phyloP scores from a whole-genome alignment of 164 flowering plant genomes.

The Chimonanthus praecox region DNA sequence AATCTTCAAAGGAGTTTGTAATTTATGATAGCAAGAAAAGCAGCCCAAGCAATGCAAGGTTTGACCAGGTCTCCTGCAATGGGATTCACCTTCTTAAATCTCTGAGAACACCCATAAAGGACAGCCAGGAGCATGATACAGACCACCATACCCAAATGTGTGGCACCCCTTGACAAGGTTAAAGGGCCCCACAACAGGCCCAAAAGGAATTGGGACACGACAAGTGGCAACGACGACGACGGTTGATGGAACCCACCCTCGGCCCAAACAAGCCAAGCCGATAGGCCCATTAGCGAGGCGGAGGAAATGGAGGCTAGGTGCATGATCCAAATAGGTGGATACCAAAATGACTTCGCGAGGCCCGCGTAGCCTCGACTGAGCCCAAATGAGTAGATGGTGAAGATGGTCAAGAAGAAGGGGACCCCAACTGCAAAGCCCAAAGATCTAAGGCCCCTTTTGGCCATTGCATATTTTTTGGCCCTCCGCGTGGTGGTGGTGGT shows the following conservation, averaged over 20 bases:
- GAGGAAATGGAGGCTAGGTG: constrained; percentile 34
- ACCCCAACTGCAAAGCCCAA: constrained; percentile 40
- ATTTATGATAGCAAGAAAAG: constrained; percentile 38
- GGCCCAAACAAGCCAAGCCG: constrained; percentile 90
- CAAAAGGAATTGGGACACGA: constrained; percentile 38
- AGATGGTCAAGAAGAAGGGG: constrained; percentile 41
- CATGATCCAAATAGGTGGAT: constrained; percentile 57
- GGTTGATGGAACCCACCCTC: constrained; percentile 75
- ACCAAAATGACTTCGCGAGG: constrained; percentile 28
- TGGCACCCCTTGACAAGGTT: constrained; percentile 40
- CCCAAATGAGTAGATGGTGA: constrained; percentile 30
- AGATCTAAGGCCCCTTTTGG: constrained; percentile 68
- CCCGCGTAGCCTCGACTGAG: constrained; percentile 16
- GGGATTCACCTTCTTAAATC: constrained; percentile 45
- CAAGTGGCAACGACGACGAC: constrained; percentile 36
- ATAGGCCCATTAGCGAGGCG: constrained; percentile 49
- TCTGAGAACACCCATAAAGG: constrained; percentile 34
- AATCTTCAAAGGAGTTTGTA: constrained; percentile 18
- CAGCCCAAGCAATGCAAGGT: constrained; percentile 64
- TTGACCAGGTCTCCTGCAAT: constrained; percentile 58
- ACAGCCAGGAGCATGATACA: constrained; percentile 35
- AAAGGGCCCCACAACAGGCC: constrained; percentile 57
- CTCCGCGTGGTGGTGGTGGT: constrained; percentile 5
- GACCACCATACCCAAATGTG: constrained; percentile 36
- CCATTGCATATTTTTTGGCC: constrained; percentile 40